Percentiles rank a stretch among this genome's conserved stretches.
Evolutionary conservation across 2,329 filamentous ascomycete genomes (phyloP).

Genomic region (Fusarium denticulatum): DNA sequence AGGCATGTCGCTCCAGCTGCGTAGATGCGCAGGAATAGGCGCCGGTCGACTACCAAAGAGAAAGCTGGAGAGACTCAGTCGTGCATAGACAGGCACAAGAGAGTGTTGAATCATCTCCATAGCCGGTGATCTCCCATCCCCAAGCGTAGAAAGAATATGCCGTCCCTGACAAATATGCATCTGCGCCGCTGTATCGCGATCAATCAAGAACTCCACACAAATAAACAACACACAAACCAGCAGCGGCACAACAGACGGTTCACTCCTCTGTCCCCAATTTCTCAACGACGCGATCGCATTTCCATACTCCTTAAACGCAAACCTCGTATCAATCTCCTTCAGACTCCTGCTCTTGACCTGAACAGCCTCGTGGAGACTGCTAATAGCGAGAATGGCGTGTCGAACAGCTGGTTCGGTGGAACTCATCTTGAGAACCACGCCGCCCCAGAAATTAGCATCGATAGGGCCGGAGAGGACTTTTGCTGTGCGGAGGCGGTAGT

Average conservation of each 20-base stretch:
- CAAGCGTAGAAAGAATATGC: slow-evolving; percentile 52
- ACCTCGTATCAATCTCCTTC: slow-evolving; percentile 31
- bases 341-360: slow-evolving; percentile 32
- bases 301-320: slow-evolving; percentile 55
- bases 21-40: slow-evolving; percentile 50
- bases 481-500: slow-evolving; percentile 50
- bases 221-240: slow-evolving; percentile 62
- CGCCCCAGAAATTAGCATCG: slow-evolving; percentile 55
- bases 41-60: slow-evolving; percentile 53
- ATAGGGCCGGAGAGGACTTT: slow-evolving; percentile 56
- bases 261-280: slow-evolving; percentile 48
- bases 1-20: slow-evolving; percentile 45
- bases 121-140: slow-evolving; percentile 41
- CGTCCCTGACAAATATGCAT: slow-evolving; percentile 57
- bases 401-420: slow-evolving; percentile 57
- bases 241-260: slow-evolving; percentile 48
- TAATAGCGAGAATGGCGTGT: slow-evolving; percentile 61
- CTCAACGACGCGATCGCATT: slow-evolving; percentile 57
- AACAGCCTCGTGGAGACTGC: slow-evolving; percentile 56
- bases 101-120: slow-evolving; percentile 53
- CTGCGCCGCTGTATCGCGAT: slow-evolving; percentile 57
- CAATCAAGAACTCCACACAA: slow-evolving; percentile 64
- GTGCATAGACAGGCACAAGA: slow-evolving; percentile 56
- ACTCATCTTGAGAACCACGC: slow-evolving; percentile 57
- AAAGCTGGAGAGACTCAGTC: slow-evolving; percentile 54